Base-by-base conservation (phyloP, 2,329 filamentous ascomycete genomes). In the Periconia sp. region DNA sequence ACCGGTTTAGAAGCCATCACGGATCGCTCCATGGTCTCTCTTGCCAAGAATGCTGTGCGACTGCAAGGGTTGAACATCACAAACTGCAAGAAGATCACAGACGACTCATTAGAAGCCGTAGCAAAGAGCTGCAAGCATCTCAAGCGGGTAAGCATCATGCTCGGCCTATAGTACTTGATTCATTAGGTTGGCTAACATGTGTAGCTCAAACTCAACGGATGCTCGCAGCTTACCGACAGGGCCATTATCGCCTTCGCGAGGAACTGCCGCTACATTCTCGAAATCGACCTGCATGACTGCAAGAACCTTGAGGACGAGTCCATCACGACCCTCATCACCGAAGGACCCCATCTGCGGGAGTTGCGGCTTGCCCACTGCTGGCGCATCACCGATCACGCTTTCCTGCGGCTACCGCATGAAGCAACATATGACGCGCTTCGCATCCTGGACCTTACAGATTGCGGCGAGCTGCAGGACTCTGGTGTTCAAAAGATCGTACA, bases 41-140 rank as follows among this genome's bases (percentile, higher is more conserved):
- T 99, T 46, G 89, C 92, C 1, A 78, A 86, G 43, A 86, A 94
- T 69, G 97, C 94, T 69, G 80, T 82, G 35, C 84, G 89, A 38
- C 78, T 99, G 6, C 94, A 99, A 70, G 94, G 94, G 3, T 75
- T 99, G 36, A 99, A 99, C 63, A 87, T 99, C 50, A 92, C 92
- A 2, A 86, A 84, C 40, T 99, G 94, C 74, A 82, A 80, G 48
- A 86, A 83, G 62, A 85, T 97, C 38, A 91, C 91, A 6, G 92
- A 95, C 62, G 87, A 92, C 38, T 94, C 91, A 38, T 79, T 99
- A 69, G 82, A 91, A 35, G 77, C 80, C 10, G 81, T 99, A 22
- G 92, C 94, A 5, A 78, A 88, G 63, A 90, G 76, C 63, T 97
- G 94, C 74, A 85, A 81, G 53, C 89, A 88, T 63, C 83, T 99